Evolutionary conservation across 2,329 filamentous ascomycete genomes (phyloP).

Genomic region (Catunica adiposa): DNA sequence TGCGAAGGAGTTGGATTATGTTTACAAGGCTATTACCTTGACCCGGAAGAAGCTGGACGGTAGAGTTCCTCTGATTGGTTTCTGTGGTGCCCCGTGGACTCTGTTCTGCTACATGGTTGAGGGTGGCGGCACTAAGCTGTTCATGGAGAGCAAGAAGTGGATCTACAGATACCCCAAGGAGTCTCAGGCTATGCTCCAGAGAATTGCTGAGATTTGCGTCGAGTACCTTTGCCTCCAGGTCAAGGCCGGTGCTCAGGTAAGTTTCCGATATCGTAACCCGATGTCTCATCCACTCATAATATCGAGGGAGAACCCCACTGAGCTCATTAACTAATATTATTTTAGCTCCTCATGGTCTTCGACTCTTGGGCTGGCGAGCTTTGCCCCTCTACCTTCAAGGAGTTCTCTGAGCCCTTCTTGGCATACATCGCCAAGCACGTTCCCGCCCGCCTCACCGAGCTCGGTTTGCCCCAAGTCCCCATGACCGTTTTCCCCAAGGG

Average conservation of each 20-base stretch:
- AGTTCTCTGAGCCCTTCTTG: conserved; percentile 76
- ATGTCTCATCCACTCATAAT: neutral
- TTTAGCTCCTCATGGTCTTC: conserved; percentile 78
- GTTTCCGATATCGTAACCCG: conserved; percentile 13
- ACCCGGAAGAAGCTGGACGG: conserved; percentile 78
- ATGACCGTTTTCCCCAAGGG: conserved; percentile 99
- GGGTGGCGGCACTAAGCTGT: conserved; percentile 88
- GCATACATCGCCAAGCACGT: conserved; percentile 68
- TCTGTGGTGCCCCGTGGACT: conserved; percentile 95
- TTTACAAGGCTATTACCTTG: conserved; percentile 86
- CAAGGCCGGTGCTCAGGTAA: conserved; percentile 73
- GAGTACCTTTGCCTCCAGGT: conserved; percentile 90
- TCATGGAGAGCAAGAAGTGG: conserved; percentile 90
- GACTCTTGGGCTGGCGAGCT: conserved; percentile 97
- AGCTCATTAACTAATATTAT: neutral
- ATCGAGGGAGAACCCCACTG: neutral
- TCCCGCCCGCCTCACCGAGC: conserved; percentile 53
- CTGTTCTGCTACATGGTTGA: conserved; percentile 98
- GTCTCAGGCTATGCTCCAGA: conserved; percentile 66
- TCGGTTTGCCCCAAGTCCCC: conserved; percentile 65
- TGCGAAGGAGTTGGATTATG: conserved; percentile 70
- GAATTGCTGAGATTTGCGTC: conserved; percentile 87
- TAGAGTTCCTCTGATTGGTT: conserved; percentile 82
- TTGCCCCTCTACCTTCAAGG: conserved; percentile 64
- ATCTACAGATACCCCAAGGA: conserved; percentile 76